Evolutionary conservation across 2,329 filamentous ascomycete genomes (phyloP).

Genomic region (Exophiala xenobiotica): DNA sequence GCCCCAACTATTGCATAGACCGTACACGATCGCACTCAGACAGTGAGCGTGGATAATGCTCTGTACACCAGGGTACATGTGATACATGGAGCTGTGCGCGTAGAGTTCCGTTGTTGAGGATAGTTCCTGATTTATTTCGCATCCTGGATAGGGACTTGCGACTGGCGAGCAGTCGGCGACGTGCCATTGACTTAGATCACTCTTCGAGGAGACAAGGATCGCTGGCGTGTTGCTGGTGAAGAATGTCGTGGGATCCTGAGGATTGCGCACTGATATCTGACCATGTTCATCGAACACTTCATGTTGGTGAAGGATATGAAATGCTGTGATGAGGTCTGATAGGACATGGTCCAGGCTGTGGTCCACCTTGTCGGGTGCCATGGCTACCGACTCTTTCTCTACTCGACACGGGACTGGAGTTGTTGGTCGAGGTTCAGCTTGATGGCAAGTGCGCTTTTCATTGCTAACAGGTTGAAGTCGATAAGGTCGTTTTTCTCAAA

Average conservation of each 20-base stretch:
- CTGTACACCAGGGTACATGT: slow-evolving; percentile 40
- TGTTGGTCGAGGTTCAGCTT: too few relatives aligned
- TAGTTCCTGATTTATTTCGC: not conserved
- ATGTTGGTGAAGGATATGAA: slow-evolving; percentile 54
- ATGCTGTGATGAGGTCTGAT: slow-evolving; percentile 44
- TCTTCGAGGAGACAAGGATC: slow-evolving; percentile 16
- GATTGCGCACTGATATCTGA: slow-evolving; percentile 55
- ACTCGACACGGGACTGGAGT: too few relatives aligned
- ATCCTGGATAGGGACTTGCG: slow-evolving; percentile 1
- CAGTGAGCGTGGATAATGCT: slow-evolving; percentile 47
- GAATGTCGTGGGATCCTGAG: slow-evolving; percentile 37
- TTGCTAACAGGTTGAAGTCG: too few relatives aligned
- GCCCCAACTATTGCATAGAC: slow-evolving; percentile 33
- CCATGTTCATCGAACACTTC: slow-evolving; percentile 54
- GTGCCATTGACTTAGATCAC: slow-evolving; percentile 15
- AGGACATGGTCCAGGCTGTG: not conserved
- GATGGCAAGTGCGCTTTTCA: too few relatives aligned
- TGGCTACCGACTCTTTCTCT: too few relatives aligned
- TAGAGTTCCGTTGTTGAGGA: slow-evolving; percentile 38
- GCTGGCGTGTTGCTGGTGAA: slow-evolving; percentile 21
- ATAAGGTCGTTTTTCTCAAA: too few relatives aligned
- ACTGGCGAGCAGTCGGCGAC: slow-evolving; percentile 14
- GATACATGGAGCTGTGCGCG: slow-evolving; percentile 50
- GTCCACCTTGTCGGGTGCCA: not conserved
- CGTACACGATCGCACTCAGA: slow-evolving; percentile 44